Evolutionary conservation across 148 eudicot species (phyloP), one percentile per base, ranked within the genome.

Genomic region (Pouteria glomerata): DNA sequence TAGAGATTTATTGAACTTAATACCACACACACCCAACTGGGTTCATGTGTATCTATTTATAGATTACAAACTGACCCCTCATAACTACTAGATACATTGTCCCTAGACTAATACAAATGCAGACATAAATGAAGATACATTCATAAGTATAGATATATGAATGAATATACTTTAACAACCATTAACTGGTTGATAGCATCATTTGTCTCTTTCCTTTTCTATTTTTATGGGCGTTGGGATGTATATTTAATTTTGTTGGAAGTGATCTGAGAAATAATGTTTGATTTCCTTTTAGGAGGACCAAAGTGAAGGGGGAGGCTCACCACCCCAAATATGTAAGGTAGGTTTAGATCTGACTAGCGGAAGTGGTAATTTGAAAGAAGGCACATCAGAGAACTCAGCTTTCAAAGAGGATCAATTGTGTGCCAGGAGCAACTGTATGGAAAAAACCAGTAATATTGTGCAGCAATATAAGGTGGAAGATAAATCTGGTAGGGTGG

Each of bases 341-440:
- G 70, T 56, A 57, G 81, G 78, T 74, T 60, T 78, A 70, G 74
- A 83, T 75, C 80, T 42, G 16, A 68, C 55, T 55, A 60, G 68
- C 63, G 73, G 81, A 75, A 77, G 62, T 60, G 69, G 76, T 65
- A 82, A 77, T 62, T 70, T 81, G 76, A 87, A 73, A 73, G 92
- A 87, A 85, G 86, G 81, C 59, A 80, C 68, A 63, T 76, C 83
- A 19, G 89, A 86, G 45, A 89, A 86, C 75, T 76, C 80, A 73
- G 77, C 82, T 71, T 78, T 81, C 69, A 84, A 78, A 73, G 79
- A 65, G 56, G 82, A 62, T 63, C 81, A 66, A 62, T 79, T 81
- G 55, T 69, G 47, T 70, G 34, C 21, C 59, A 77, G 67, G 68
- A 73, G 66, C 66, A 76, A 69, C 69, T 71, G 11, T 66, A 74